These are phyloP conservation scores for Pulicaria dysenterica DNA, from an alignment of 129 eudicot species.

Conservation along the genomic window DNA sequence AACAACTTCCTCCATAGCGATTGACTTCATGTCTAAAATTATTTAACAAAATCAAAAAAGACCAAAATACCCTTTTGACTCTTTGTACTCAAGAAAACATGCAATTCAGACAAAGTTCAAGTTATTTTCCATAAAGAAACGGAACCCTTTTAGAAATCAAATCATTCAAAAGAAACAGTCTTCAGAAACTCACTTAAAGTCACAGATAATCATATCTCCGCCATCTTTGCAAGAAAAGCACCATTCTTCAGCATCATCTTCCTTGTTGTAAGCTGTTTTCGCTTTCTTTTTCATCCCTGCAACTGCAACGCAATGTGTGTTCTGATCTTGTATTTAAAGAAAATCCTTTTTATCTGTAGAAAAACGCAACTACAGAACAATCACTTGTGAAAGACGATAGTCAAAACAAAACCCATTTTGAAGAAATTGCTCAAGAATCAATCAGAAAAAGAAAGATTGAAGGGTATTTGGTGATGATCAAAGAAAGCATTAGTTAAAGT, in stretches of 20 bases:
- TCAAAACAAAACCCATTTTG: constrained; percentile 14
- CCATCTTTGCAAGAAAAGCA: constrained; percentile 87
- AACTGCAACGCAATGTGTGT: constrained; percentile 5
- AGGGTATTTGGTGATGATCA: constrained; percentile 3
- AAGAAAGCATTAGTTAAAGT: neutral
- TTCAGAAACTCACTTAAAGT: constrained; percentile 52
- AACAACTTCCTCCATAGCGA: constrained; percentile 8
- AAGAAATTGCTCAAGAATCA: constrained; percentile 7
- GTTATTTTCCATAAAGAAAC: neutral
- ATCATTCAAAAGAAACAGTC: neutral
- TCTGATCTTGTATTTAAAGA: neutral
- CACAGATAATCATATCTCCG: constrained; percentile 61
- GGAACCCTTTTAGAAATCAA: neutral
- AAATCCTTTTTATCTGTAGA: neutral
- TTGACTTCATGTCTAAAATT: constrained; percentile 5
- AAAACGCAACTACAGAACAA: neutral
- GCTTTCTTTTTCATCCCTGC: constrained; percentile 35
- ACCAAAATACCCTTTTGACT: constrained; percentile 31
- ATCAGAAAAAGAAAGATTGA: neutral
- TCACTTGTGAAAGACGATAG: constrained; percentile 6
- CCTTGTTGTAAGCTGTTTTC: constrained; percentile 32
- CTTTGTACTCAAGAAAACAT: constrained; percentile 14
- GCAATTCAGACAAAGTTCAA: constrained; percentile 5
- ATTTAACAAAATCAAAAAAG: constrained; percentile 18
- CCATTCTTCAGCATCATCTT: constrained; percentile 68